phyloP scores from a whole-genome alignment of 2,329 filamentous ascomycete species.

The Thelonectria rubi region DNA sequence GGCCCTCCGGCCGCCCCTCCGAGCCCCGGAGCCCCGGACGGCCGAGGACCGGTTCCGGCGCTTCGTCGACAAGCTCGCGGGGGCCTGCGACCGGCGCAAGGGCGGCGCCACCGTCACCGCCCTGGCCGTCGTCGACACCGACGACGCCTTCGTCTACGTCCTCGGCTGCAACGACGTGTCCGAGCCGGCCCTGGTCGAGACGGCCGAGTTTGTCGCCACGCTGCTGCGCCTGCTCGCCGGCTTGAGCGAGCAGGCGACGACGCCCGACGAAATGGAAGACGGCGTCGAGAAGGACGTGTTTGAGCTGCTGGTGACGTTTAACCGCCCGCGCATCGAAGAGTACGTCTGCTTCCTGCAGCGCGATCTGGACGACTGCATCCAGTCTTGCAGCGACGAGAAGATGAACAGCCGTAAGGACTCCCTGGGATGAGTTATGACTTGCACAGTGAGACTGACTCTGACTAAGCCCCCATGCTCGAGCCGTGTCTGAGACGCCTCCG shows the following conservation, averaged over 20 bases:
- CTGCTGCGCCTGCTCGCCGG: conserved; percentile 27
- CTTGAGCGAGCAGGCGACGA: not conserved
- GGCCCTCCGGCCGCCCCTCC: conserved; percentile 9
- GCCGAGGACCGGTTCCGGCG: conserved; percentile 38
- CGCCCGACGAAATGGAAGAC: fast-evolving
- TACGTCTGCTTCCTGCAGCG: conserved; percentile 30
- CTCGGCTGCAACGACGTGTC: conserved; percentile 45
- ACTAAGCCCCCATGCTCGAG: not conserved
- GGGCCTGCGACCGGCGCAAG: conserved; percentile 43
- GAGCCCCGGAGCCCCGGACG: conserved; percentile 1
- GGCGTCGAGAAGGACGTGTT: not conserved
- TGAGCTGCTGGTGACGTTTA: conserved; percentile 34
- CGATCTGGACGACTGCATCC: conserved; percentile 25
- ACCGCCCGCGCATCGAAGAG: conserved; percentile 25
- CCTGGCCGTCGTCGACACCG: conserved; percentile 41
- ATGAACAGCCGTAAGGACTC: conserved; percentile 2
- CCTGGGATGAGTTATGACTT: no score
- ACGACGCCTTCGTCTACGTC: conserved; percentile 42
- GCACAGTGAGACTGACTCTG: not conserved
- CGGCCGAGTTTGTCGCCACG: conserved; percentile 16
- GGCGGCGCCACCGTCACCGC: conserved; percentile 45
- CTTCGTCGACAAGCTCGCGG: conserved; percentile 46
- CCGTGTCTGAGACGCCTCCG: not conserved
- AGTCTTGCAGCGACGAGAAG: conserved; percentile 6
- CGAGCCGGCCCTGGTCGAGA: not conserved